Conservation (phyloP, 768 basidiomycete species). For the Collybiopsis confluens region DNA sequence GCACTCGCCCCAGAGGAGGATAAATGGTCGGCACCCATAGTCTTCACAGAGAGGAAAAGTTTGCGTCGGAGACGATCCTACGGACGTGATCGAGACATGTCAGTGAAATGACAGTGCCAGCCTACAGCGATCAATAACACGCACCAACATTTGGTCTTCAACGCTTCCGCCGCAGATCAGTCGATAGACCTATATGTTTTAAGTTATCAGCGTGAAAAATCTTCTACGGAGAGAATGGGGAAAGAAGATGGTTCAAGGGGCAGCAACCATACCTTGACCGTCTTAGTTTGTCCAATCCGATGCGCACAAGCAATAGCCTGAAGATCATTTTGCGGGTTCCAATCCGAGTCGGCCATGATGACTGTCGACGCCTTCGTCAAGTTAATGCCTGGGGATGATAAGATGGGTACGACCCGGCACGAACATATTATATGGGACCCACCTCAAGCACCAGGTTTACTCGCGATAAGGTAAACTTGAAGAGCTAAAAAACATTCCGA, state of each 20-base stretch:
- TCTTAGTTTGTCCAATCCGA: constrained; percentile 73
- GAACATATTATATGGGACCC: constrained; percentile 6
- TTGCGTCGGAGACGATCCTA: constrained; percentile 63
- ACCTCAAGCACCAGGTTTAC: constrained; percentile 70
- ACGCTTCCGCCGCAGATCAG: constrained; percentile 67
- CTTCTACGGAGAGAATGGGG: no score
- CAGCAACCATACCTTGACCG: constrained; percentile 45
- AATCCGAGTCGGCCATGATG: constrained; percentile 73
- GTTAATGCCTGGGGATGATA: constrained; percentile 59
- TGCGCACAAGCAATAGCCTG: constrained; percentile 86
- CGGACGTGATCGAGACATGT: not conserved
- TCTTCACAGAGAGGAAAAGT: constrained; percentile 60
- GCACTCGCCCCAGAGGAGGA: constrained; percentile 10
- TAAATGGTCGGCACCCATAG: constrained; percentile 43
- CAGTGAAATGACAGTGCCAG: not conserved
- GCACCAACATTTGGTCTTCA: constrained; percentile 65
- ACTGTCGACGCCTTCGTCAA: constrained; percentile 78
- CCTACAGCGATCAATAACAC: not conserved
- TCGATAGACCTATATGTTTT: constrained; percentile 56
- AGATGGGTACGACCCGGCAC: constrained; percentile 9
- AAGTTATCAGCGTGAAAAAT: no score
- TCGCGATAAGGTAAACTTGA: constrained; percentile 67
- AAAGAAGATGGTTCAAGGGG: no score
- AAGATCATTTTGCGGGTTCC: constrained; percentile 75
- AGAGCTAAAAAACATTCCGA: constrained; percentile 34